These are phyloP conservation scores for Iris pallida DNA, from an alignment of 116 monocot genomes.

Conservation along the genomic window DNA sequence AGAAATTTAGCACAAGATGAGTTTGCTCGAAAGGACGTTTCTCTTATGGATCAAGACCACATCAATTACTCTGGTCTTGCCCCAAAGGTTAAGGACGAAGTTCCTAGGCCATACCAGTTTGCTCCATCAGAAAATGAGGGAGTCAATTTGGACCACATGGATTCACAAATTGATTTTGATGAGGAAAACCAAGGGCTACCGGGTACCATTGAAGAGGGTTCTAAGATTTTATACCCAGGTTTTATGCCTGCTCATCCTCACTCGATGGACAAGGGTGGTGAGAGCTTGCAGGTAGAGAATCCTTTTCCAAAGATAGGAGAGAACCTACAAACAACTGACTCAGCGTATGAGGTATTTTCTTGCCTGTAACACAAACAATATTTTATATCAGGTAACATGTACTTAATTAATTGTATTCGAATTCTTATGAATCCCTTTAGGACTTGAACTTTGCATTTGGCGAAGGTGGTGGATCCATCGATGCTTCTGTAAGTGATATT, in stretches of 20 bases:
- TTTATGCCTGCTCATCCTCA: slow-evolving; percentile 33
- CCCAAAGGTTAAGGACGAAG: slow-evolving; percentile 26
- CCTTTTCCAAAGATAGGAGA: slow-evolving; percentile 47
- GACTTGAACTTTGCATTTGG: slow-evolving; percentile 54
- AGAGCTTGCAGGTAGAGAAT: slow-evolving; percentile 65
- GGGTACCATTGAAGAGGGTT: slow-evolving; percentile 20
- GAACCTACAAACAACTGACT: slow-evolving; percentile 33
- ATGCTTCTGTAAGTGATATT: slow-evolving; percentile 38
- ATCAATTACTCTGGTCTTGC: slow-evolving; percentile 28
- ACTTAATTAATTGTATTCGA: too few relatives aligned
- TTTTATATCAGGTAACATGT: too few relatives aligned
- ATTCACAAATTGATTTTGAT: slow-evolving; percentile 45
- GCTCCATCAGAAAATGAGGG: slow-evolving; percentile 21
- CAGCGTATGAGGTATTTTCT: slow-evolving; percentile 70
- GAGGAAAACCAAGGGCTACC: slow-evolving; percentile 35
- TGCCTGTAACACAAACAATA: neutral
- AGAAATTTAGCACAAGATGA: slow-evolving; percentile 77
- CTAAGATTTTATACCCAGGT: slow-evolving; percentile 19
- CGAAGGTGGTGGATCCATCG: slow-evolving; percentile 30
- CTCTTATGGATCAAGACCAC: slow-evolving; percentile 80
- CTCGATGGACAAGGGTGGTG: slow-evolving; percentile 22
- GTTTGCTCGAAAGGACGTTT: slow-evolving; percentile 68
- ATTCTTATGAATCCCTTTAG: slow-evolving; percentile 21
- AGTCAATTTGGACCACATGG: slow-evolving; percentile 27
- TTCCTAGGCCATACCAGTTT: slow-evolving; percentile 30